A percentile compares a stretch with the other conserved stretches of the same genome.
Conservation (phyloP, 192 early-diverging fungal genomes). For the Coemansia sp. region DNA sequence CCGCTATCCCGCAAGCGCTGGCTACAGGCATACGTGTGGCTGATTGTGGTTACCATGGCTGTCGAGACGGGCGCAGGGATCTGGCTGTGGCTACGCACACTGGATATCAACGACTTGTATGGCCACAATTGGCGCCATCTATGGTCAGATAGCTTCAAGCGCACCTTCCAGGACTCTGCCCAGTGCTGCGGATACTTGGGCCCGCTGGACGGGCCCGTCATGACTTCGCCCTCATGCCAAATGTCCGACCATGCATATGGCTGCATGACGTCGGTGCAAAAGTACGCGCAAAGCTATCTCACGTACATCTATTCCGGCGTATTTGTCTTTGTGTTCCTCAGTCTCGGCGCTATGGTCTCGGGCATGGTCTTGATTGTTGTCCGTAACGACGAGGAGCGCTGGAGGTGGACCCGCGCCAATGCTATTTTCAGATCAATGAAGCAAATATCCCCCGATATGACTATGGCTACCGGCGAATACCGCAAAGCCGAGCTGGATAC, state of each 20-base stretch:
- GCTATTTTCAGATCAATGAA: conserved; percentile 41
- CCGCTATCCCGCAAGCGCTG: conserved; percentile 40
- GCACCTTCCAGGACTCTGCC: conserved; percentile 28
- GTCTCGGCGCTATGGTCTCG: conserved; percentile 32
- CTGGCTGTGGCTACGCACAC: conserved; percentile 45
- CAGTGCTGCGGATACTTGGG: conserved; percentile 46
- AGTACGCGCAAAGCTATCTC: conserved; percentile 32
- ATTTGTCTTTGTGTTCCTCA: conserved; percentile 47
- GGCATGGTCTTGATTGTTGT: conserved; percentile 39
- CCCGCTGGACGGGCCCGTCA: conserved; percentile 28
- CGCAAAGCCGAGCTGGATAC: background rate
- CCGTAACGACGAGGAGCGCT: conserved; percentile 49
- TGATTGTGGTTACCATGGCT: conserved; percentile 16
- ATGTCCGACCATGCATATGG: conserved; percentile 14
- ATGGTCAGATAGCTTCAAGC: conserved; percentile 30
- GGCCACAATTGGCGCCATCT: conserved; percentile 47
- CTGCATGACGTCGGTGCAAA: conserved; percentile 40
- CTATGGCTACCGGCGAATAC: background rate
- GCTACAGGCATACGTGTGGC: conserved; percentile 23
- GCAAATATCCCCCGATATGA: background rate
- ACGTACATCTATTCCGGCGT: conserved; percentile 39
- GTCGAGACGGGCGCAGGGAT: conserved; percentile 33
- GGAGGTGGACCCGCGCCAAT: conserved; percentile 48
- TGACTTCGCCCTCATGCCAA: conserved; percentile 18
- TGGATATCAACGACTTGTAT: conserved; percentile 40